These are phyloP conservation scores for Phytophthora quininea DNA, from an alignment of 352 stramenopile species.

Conservation along the genomic window DNA sequence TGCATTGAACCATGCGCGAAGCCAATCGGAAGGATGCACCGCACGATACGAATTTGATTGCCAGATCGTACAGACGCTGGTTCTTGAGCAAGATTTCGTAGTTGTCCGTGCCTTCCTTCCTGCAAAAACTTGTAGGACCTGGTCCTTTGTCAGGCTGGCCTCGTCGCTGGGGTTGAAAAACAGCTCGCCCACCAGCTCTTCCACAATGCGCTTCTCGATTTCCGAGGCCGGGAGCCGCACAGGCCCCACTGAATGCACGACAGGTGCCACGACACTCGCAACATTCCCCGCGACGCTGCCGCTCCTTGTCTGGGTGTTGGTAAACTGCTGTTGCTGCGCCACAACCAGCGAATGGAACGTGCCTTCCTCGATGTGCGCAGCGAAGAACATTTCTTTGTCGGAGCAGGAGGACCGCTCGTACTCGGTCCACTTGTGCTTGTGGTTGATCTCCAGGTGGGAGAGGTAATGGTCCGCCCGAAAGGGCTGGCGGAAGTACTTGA, in stretches of 20 bases:
- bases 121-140: constrained; percentile 53
- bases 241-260: constrained; percentile 30
- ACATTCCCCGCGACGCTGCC: background rate
- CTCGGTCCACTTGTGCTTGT: constrained; percentile 65
- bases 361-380: constrained; percentile 39
- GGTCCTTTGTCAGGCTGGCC: constrained; percentile 38
- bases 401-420: constrained; percentile 56
- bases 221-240: constrained; percentile 59
- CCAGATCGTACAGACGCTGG: constrained; percentile 65
- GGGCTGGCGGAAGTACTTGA: constrained; percentile 75
- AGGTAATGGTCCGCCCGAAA: constrained; percentile 76
- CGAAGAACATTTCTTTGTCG: constrained; percentile 71
- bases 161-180: constrained; percentile 60
- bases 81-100: constrained; percentile 73
- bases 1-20: constrained; percentile 60
- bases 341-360: constrained; percentile 36
- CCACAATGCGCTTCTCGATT: constrained; percentile 63
- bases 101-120: constrained; percentile 39
- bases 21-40: constrained; percentile 63
- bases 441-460: constrained; percentile 73
- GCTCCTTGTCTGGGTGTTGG: constrained; percentile 11
- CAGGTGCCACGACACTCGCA: background rate
- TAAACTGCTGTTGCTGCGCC: constrained; percentile 36
- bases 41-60: constrained; percentile 67
- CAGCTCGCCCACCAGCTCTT: constrained; percentile 55